Evolutionary conservation across 2,329 filamentous ascomycete genomes (phyloP), one percentile per base, ranked within the genome.

Genomic region (Colletotrichum sansevieriae): DNA sequence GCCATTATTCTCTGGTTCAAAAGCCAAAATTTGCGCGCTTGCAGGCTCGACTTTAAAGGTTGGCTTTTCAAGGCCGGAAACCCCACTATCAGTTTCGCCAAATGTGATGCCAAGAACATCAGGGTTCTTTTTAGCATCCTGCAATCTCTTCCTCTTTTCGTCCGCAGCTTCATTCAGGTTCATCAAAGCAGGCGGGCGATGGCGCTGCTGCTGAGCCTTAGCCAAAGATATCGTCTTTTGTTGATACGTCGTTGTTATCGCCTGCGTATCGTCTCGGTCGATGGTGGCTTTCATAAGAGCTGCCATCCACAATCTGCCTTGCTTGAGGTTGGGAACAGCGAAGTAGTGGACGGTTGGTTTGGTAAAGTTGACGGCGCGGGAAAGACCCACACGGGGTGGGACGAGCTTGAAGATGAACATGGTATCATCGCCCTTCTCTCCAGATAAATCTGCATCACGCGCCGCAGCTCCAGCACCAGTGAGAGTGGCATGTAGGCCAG

Each of bases 361-460:
- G 1, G 96, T 99, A 78, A 99, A 99, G 76, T 95, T 97, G 66
- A 99, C 95, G 0, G 94, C 96, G 65, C 94, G 91, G 11, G 94
- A 94, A 10, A 97, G 86, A 11, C 95, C 95, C 5, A 91, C 88
- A 69, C 95, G 92, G 1, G 96, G 96, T 1, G 96, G 96, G 7
- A 97, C 91, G 8, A 99, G 89, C 82, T 99, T 99, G 87, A 99
- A 99, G 76, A 98, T 98, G 82, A 99, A 99, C 76, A 97, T 92
- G 1, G 90, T 85, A 65, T 93, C 91, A 43, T 87, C 84, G n/a
- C 83, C 83, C 72, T 87, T 87, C 37, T 85, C 78, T 4, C 22
- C 43, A 13, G 64, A 64, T 70, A 83, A 81, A 73, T 83, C 81
- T 20, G 29, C 29, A 9, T 82, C 78, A 12, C 83, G 83, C 61